These are phyloP conservation scores for Tetrastigma voinierianum DNA, from an alignment of 164 flowering plant species.

Conservation along the genomic window DNA sequence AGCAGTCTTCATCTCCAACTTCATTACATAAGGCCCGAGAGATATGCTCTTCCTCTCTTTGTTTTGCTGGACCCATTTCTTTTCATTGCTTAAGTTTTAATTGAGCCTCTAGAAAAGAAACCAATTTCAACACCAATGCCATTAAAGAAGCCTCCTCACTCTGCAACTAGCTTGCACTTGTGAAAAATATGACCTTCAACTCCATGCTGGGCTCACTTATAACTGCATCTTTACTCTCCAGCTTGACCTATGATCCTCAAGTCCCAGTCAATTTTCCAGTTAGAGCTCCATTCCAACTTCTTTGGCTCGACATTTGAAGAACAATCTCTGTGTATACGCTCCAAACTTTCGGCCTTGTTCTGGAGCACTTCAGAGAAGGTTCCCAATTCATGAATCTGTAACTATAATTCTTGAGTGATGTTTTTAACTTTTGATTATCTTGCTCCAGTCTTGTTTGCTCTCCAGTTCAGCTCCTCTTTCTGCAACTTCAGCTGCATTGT, in stretches of 20 bases:
- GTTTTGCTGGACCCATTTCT: slow-evolving; percentile 14
- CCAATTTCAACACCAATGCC: slow-evolving; percentile 35
- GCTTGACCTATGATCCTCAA: slow-evolving; percentile 16
- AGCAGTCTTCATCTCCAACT: slow-evolving; percentile 38
- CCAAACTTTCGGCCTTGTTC: slow-evolving; percentile 33
- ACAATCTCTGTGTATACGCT: slow-evolving; percentile 28
- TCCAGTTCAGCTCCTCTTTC: slow-evolving; percentile 19
- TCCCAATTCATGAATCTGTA: slow-evolving; percentile 33
- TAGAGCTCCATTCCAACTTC: slow-evolving; percentile 40
- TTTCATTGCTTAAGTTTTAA: slow-evolving; percentile 23
- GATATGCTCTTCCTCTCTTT: slow-evolving; percentile 25
- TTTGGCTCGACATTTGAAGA: slow-evolving; percentile 26
- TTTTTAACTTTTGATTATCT: slow-evolving; percentile 37
- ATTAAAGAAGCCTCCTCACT: slow-evolving; percentile 48
- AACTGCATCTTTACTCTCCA: slow-evolving; percentile 18
- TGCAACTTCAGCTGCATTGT: slow-evolving; percentile 38
- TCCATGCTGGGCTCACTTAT: slow-evolving; percentile 27
- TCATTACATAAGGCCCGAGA: slow-evolving; percentile 22
- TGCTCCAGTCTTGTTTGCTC: slow-evolving; percentile 20
- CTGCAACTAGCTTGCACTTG: slow-evolving; percentile 38
- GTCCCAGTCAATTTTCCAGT: slow-evolving; percentile 23
- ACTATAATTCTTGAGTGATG: slow-evolving; percentile 33
- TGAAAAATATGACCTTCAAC: slow-evolving; percentile 27
- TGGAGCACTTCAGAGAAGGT: slow-evolving; percentile 27
- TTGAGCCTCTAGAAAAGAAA: slow-evolving; percentile 31